Conservation (phyloP, 257 asterid species). For the Forsythia viridissima region DNA sequence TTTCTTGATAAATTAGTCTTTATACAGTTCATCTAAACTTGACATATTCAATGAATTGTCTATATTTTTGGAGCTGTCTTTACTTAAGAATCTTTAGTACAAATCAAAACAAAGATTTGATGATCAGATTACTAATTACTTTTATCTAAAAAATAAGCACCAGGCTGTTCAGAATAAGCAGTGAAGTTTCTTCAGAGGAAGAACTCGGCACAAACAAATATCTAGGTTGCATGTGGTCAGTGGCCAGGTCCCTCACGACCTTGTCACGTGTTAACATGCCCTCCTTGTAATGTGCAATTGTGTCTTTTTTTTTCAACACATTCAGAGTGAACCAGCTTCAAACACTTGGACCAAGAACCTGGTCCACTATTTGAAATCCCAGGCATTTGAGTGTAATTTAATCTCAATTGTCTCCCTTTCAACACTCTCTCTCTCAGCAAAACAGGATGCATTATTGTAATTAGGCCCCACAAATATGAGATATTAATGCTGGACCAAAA, state of each 20-base stretch:
- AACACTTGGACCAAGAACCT: constrained; percentile 34
- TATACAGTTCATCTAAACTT: constrained; percentile 6
- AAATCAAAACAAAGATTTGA: constrained; percentile 36
- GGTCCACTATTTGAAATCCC: constrained; percentile 39
- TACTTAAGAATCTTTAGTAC: constrained; percentile 22
- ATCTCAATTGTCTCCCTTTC: constrained; percentile 35
- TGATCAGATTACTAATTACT: not conserved
- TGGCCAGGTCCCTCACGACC: constrained; percentile 33
- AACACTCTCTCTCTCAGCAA: constrained; percentile 8
- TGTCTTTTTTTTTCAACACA: constrained; percentile 25
- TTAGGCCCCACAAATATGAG: constrained; percentile 15
- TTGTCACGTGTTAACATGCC: constrained; percentile 40
- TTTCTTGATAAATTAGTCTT: constrained; percentile 8
- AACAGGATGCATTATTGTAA: constrained; percentile 2
- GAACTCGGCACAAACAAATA: not conserved
- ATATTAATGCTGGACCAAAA: not conserved
- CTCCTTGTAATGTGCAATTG: constrained; percentile 31
- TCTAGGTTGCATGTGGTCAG: constrained; percentile 24
- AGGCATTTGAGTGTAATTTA: constrained; percentile 30
- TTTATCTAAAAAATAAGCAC: not conserved
- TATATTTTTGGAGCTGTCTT: constrained; percentile 26
- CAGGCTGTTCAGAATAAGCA: not conserved
- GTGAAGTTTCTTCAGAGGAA: not conserved
- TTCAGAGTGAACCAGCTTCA: constrained; percentile 25
- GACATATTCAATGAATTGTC: constrained; percentile 24